A percentile compares a stretch with the other conserved stretches of the same genome.
Conservation (phyloP, 2,329 filamentous ascomycete species). For the Teratosphaeria gauchensis region DNA sequence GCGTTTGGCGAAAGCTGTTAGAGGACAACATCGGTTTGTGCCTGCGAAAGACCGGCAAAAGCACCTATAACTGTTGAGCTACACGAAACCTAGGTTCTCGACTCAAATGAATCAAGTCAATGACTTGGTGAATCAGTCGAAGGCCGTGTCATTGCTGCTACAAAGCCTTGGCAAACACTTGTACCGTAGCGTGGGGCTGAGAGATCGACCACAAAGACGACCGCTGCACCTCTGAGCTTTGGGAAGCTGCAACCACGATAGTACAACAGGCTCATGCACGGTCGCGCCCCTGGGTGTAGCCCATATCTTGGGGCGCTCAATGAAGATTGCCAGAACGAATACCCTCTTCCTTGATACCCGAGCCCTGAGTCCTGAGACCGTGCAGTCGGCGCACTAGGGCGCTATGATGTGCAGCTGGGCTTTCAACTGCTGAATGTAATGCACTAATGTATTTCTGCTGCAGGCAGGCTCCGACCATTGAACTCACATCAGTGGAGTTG, state of each 20-base stretch:
- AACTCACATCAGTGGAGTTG: not conserved
- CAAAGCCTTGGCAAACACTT: not conserved
- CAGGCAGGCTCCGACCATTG: not conserved
- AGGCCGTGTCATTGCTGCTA: not conserved
- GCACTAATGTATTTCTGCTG: not conserved
- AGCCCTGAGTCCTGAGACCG: not conserved
- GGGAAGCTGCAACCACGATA: not conserved
- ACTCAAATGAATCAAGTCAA: too few species aligned
- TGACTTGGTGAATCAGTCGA: not conserved
- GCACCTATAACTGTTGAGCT: too few species aligned
- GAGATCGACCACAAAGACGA: not conserved
- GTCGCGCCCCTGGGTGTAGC: not conserved
- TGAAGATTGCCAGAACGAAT: not conserved
- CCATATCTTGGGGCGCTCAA: not conserved
- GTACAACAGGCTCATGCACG: not conserved
- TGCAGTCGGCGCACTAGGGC: not conserved
- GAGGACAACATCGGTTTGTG: too few species aligned
- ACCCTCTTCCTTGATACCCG: not conserved
- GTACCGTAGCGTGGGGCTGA: not conserved
- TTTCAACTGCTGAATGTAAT: not conserved
- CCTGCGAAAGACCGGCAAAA: too few species aligned
- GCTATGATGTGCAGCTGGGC: not conserved
- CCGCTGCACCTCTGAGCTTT: not conserved
- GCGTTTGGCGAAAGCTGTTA: not conserved
- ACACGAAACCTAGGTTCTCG: too few species aligned